phyloP scores from a whole-genome alignment of 2,329 filamentous ascomycete genomes.

The Pseudocercospora musae region DNA sequence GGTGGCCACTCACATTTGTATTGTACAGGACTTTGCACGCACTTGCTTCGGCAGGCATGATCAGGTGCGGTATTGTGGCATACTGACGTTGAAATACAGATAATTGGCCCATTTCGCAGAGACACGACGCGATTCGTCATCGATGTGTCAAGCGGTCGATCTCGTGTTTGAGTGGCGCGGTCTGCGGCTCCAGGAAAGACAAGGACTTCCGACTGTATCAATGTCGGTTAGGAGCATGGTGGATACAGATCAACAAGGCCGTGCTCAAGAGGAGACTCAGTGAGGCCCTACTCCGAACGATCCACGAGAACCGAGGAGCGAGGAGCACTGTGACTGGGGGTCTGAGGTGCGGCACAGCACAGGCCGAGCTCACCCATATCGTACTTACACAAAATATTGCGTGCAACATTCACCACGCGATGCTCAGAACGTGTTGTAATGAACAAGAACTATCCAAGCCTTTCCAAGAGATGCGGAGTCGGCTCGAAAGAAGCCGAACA shows the following conservation, averaged over 20 bases:
- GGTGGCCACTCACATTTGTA: background rate
- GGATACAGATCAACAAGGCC: conserved; percentile 1
- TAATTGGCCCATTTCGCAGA: background rate
- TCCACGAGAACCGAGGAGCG: background rate
- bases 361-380: background rate
- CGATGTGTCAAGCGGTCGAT: background rate
- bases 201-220: background rate
- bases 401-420: background rate
- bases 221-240: conserved; percentile 1
- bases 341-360: background rate
- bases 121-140: background rate
- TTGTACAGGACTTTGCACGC: background rate
- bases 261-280: background rate
- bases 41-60: background rate
- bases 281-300: background rate
- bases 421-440: background rate
- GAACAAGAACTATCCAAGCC: background rate
- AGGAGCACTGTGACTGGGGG: background rate
- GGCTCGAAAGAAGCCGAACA: background rate
- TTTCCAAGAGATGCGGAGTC: background rate
- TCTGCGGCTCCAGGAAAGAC: background rate
- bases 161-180: background rate
- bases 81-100: background rate
- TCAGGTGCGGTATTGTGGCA: background rate
- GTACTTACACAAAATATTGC: background rate